Base-by-base conservation (phyloP, 306 rosid species). In the Cyclanthera cordifolia region DNA sequence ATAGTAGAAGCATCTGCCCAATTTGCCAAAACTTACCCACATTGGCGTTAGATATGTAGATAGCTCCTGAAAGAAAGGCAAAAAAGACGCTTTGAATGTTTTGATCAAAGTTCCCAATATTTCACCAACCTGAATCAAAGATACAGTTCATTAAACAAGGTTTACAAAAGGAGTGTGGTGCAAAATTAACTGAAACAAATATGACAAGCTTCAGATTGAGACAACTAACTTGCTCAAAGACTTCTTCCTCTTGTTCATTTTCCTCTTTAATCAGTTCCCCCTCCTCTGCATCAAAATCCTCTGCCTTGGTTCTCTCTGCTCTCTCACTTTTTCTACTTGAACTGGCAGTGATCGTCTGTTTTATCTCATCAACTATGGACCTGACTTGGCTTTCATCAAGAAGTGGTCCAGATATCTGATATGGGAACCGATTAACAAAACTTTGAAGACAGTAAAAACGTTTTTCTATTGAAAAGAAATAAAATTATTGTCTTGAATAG, bases 171-270 rank as follows among this genome's bases (percentile, higher is more conserved):
- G 65, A 57, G 63, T 56, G 6, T 24, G 27, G 45, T 70, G 43
- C 64, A 52, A 48, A 46, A 51, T 49, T 4, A 60, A 52, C 21
- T 65, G 30, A 65, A 45, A 45, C 23, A 30, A 47, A 43, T 45
- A 21, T 23, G 23, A 20, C 21, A 65, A 41, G 37, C 39, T 43
- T 21, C 39, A 43, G 53, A 64, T 23, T 20, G 70, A 25, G 34
- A 72, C 12, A 45, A 78, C 94, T 79, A 72, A 93, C 98, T 93
- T 89, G 98, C 53, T 93, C 98, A 83, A 93, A 93, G 75, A 93
- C 96, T 89, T 89, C 98, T 76, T 93, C 98, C 89, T 93, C 98
- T 72, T 93, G 96, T 73, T 93, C 98, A 83, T 93, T 93, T 86
- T 93, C 98, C 82, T 92, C 98, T 70, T 87, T 89, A 77, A 92